These are phyloP conservation scores for Gillenia trifoliata DNA, from an alignment of 306 rosid genomes.

Conservation along the genomic window DNA sequence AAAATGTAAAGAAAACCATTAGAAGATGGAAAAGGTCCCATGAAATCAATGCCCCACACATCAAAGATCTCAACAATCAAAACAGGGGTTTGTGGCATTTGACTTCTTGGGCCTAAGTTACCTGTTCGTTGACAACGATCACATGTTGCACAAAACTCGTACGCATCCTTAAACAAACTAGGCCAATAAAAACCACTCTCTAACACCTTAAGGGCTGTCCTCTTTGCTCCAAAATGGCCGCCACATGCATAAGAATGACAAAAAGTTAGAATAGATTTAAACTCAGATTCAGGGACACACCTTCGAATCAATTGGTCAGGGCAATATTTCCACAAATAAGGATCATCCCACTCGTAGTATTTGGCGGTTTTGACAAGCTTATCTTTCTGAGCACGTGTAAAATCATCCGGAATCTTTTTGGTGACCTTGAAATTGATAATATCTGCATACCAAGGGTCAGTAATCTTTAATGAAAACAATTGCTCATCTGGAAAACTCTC, in stretches of 20 bases:
- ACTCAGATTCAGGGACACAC: not conserved
- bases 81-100: not conserved
- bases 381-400: not conserved
- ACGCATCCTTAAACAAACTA: not conserved
- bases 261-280: not conserved
- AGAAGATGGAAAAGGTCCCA: not conserved
- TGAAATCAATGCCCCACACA: not conserved
- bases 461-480: not conserved
- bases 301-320: not conserved
- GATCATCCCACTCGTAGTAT: not conserved
- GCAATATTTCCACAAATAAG: not conserved
- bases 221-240: not conserved
- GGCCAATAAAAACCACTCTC: not conserved
- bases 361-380: not conserved
- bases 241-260: not conserved
- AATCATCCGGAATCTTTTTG: not conserved
- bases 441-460: not conserved
- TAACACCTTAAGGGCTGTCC: not conserved
- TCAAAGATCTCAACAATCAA: not conserved
- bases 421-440: not conserved
- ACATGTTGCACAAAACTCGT: not conserved
- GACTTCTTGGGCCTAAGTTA: not conserved
- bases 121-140: not conserved
- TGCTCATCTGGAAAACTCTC: not conserved
- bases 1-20: not conserved